Percentiles rank a stretch among this genome's conserved stretches.
Conservation (phyloP, 73 alveolate genomes). For the Tetrahymena borealis region DNA sequence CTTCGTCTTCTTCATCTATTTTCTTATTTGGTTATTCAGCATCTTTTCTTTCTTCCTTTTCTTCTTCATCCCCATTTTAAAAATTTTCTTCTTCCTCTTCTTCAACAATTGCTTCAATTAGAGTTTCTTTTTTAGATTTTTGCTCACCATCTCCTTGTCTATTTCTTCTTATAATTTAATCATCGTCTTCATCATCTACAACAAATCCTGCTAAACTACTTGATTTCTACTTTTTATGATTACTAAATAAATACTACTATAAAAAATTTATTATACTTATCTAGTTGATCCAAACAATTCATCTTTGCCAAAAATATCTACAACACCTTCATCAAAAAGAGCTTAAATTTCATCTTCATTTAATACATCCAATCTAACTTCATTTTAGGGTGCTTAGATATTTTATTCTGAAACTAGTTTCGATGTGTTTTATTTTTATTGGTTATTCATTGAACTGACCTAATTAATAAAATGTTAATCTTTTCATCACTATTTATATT, state of each 20-base stretch:
- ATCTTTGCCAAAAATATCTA: neutral
- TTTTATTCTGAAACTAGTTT: neutral
- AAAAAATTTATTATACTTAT: neutral
- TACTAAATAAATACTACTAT: neutral
- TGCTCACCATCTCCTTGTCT: neutral
- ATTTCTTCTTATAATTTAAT: neutral
- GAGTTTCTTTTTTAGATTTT: neutral
- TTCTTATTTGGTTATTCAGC: neutral
- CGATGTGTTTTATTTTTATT: neutral
- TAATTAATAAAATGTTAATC: neutral
- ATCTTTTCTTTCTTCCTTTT: neutral
- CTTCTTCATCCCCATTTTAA: neutral
- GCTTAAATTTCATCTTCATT: neutral
- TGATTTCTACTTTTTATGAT: neutral
- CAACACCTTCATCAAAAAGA: neutral
- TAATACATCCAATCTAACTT: neutral
- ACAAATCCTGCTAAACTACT: neutral
- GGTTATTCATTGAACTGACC: neutral
- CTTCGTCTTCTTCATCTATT: neutral
- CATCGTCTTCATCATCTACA: neutral
- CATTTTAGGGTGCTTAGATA: neutral
- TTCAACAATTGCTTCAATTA: neutral
- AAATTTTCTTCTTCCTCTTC: neutral
- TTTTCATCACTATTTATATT: neutral
- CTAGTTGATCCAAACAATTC: neutral